Conservation (phyloP, 441 rosid genomes). For the Corymbia calophylla region DNA sequence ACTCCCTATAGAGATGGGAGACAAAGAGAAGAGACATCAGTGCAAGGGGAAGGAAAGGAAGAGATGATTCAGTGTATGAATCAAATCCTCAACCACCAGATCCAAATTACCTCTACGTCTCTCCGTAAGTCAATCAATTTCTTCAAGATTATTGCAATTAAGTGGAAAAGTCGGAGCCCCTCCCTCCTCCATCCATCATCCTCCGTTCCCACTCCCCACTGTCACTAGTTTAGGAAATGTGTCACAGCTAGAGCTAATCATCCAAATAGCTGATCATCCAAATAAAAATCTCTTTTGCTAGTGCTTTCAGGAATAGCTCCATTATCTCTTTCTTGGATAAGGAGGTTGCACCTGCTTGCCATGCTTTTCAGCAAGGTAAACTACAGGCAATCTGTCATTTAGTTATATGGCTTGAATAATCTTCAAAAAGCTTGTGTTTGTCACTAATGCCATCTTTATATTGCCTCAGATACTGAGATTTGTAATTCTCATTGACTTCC, state of each 20-base stretch:
- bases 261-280: neutral
- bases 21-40: neutral
- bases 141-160: neutral
- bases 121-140: neutral
- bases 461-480: slow-evolving; percentile 77
- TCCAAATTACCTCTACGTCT: neutral
- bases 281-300: neutral
- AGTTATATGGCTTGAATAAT: slow-evolving; percentile 17
- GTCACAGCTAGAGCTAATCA: no score
- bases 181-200: neutral
- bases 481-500: slow-evolving; percentile 78
- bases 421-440: slow-evolving; percentile 18
- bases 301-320: neutral
- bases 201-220: no score
- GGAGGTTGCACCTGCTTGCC: no score
- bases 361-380: slow-evolving; percentile 24
- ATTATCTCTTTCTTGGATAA: slow-evolving; percentile 23
- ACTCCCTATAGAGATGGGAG: neutral
- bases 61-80: neutral
- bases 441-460: slow-evolving; percentile 89
- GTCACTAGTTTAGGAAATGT: neutral
- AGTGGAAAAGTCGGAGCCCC: neutral
- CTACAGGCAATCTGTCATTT: slow-evolving; percentile 56
- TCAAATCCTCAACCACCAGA: neutral
- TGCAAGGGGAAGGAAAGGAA: neutral